Base-by-base conservation (phyloP, 2,329 filamentous ascomycete species). In the Trichoderma sp. region DNA sequence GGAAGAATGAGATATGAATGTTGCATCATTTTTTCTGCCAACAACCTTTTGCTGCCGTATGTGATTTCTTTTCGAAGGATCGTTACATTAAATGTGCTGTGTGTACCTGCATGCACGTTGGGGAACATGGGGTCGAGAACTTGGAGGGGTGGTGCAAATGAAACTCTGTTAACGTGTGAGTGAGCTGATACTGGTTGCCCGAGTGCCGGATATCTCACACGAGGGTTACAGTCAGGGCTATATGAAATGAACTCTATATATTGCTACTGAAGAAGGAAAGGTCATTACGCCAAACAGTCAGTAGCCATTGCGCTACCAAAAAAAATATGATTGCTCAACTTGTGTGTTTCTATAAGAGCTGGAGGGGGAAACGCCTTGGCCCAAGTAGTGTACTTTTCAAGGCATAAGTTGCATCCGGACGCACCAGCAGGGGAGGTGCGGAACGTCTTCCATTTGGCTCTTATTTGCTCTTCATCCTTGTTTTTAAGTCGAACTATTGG, bases 51-150 rank as follows among this genome's bases (percentile, higher is more conserved):
- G 46, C 6, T 30, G 7, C 39, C 5, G 16, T 28, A 28, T 28
- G 51, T 34, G 52, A 28, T 56, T 43, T 52, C 32, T 54, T 56
- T 56, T 37, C 24, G 37, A 65, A 56, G 61, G 61, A 65, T 65
- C 56, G 34, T 46, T 65, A 46, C 61, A 65, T 34, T 11, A 14
- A 34, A 5, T 65, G 61, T 56, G 37, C 46, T 54, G 28, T 34
- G n/a, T 30, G 52, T 56, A 46, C 61, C 52, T 65, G 61, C 61
- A 56, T 65, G 61, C 28, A 52, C n/a, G 28, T 65, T 56, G 61
- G 52, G 61, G 37, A 49, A 56, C 61, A 32, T 46, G 51, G 51
- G 51, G 51, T 8, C 39, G 39, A 26, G 14, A 34, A 37, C 18
- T 37, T 34, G 51, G 60, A 30, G 59, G 26, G 16, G 18, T 21